Percentiles rank a stretch among this genome's conserved stretches.
Evolutionary conservation across 2,329 filamentous ascomycete genomes (phyloP).

Genomic region (Apiospora koreana): DNA sequence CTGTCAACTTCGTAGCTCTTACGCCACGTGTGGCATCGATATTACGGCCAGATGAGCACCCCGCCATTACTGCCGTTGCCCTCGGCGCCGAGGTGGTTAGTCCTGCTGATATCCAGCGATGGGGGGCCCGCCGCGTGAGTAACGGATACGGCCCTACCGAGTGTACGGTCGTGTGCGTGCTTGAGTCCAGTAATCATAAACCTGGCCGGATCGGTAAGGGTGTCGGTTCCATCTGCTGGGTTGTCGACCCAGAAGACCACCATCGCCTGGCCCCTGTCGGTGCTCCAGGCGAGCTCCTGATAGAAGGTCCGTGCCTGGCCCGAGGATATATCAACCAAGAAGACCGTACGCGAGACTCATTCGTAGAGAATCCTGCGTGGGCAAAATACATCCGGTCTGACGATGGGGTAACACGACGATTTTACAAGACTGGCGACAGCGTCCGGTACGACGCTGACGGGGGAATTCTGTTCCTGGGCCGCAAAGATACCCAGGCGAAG

Average conservation of each 20-base stretch:
- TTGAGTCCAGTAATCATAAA: background rate
- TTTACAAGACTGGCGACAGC: slow-evolving; percentile 17
- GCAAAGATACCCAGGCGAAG: slow-evolving; percentile 26
- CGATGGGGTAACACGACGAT: slow-evolving; percentile 9
- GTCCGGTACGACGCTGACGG: slow-evolving; percentile 34
- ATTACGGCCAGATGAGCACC: slow-evolving; percentile 32
- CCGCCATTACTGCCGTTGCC: background rate
- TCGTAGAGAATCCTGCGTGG: slow-evolving; percentile 21
- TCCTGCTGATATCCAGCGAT: background rate
- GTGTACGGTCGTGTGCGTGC: background rate
- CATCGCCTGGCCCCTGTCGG: slow-evolving; percentile 17
- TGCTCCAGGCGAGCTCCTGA: slow-evolving; percentile 19
- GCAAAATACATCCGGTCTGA: too few species aligned
- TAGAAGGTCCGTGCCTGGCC: slow-evolving; percentile 17
- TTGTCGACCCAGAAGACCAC: slow-evolving; percentile 12
- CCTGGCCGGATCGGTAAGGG: slow-evolving; percentile 5
- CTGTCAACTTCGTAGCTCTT: slow-evolving; percentile 54
- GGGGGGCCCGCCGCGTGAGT: background rate
- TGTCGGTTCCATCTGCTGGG: slow-evolving; percentile 11
- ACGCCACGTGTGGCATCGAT: slow-evolving; percentile 60
- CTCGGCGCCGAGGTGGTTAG: background rate
- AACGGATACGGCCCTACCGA: slow-evolving; percentile 8
- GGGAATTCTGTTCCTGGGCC: slow-evolving; percentile 34
- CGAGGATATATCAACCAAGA: slow-evolving; percentile 33
- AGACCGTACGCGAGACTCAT: slow-evolving; percentile 22